Evolutionary conservation across 2,329 filamentous ascomycete species (phyloP), one percentile per base, ranked within the genome.

Genomic region (Nigrospora sphaerica): DNA sequence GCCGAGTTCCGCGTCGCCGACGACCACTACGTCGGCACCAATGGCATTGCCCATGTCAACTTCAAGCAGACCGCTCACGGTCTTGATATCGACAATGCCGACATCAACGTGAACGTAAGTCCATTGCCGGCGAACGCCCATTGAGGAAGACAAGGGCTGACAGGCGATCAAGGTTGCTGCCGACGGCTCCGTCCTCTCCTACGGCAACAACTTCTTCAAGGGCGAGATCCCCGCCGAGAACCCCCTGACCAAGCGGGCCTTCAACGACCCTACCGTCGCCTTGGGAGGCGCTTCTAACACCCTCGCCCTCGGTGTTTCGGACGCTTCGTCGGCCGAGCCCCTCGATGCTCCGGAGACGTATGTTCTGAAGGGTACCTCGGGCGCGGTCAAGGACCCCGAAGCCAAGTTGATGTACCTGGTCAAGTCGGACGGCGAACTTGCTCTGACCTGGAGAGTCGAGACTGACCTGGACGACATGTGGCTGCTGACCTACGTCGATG

Each of bases 51-150:
- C 1, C 78, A 82, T 54, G 75, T 80, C 51, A 71, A 79, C 58
- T 78, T 81, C 57, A 77, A 75, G 61, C 79, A 82, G 62, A 81
- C 77, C 0, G 63, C 68, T 7, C 74, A 80, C 45, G 78, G 73
- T 1, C 57, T 81, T 19, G 78, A 81, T 49, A 72, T 83, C 49
- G 78, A 81, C 53, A 81, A 81, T 53, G 75, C 73, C 1, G 75
- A 79, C 55, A 78, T 80, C 54, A 80, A 80, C 44, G 74, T 81
- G 41, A 81, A 81, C 51, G 75, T 80, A 53, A 64, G 75, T 65
- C n/a, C 7, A 19, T 31, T 7, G 4, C 16, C 23, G 16, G 6
- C 17, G 35, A 36, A 17, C 12, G 16, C 34, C 34, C 13, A 23
- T 19, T 17, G 39, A 18, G 9, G 31, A 13, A 42, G 32, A 49